A percentile compares a stretch with the other conserved stretches of the same genome.
Evolutionary conservation across 352 stramenopile genomes (phyloP).

Genomic region (Thalassiosira allenii): DNA sequence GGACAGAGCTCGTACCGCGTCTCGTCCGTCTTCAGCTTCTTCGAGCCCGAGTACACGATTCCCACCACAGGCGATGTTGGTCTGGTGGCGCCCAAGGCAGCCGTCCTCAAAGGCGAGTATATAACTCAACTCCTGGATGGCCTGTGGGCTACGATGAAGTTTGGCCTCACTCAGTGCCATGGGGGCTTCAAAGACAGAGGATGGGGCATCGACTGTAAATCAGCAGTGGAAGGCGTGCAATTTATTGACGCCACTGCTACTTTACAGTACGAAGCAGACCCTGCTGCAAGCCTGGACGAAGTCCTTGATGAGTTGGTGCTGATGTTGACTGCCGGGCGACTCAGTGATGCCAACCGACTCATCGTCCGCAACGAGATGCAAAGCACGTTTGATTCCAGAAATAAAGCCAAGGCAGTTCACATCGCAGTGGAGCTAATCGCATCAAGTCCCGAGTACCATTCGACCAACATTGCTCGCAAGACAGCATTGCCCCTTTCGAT

Average conservation of each 20-base stretch:
- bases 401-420: slow-evolving; percentile 7
- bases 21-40: slow-evolving; percentile 68
- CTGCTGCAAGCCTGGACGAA: slow-evolving; percentile 17
- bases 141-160: slow-evolving; percentile 24
- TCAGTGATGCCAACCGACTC: slow-evolving; percentile 35
- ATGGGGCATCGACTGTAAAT: not conserved
- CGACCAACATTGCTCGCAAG: slow-evolving; percentile 32
- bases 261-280: slow-evolving; percentile 24
- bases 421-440: slow-evolving; percentile 66
- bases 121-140: slow-evolving; percentile 23
- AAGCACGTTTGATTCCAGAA: slow-evolving; percentile 1
- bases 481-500: not conserved
- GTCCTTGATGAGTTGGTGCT: slow-evolving; percentile 70
- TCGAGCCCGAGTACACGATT: slow-evolving; percentile 46
- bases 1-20: slow-evolving; percentile 26
- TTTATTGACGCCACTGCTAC: slow-evolving; percentile 12
- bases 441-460: slow-evolving; percentile 75
- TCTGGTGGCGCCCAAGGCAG: slow-evolving; percentile 22
- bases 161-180: slow-evolving; percentile 25
- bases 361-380: slow-evolving; percentile 37
- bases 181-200: not conserved
- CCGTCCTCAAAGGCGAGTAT: slow-evolving; percentile 7
- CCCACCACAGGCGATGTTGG: not conserved
- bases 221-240: slow-evolving; percentile 24
- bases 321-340: slow-evolving; percentile 64